Evolutionary conservation across 139 green algal genomes (phyloP), one percentile per base, ranked within the genome.

Genomic region (Chlorella sp.): DNA sequence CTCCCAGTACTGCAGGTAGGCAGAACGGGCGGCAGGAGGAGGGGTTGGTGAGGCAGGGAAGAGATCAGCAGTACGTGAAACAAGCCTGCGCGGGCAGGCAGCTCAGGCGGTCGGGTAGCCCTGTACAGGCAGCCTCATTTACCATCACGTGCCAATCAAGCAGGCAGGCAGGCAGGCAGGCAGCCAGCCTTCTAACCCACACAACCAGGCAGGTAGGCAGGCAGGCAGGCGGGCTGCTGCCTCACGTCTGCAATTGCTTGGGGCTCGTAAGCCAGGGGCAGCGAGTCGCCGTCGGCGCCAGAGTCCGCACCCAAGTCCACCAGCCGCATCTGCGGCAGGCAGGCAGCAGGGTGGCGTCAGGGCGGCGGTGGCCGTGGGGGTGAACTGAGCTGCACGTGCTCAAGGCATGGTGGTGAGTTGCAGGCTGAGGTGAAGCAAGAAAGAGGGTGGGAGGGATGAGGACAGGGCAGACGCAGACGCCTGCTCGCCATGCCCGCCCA

Each of bases 231-330:
- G 36, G 19, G 39, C 18, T 34, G 80, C 81, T 18, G 0, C 24
- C 82, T 39, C 82, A 86, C 82, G 30, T 92, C 88, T 26, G 92
- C 93, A 83, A 99, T 99, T 2, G 78, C 88, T 12, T 95, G 94
- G 1, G 97, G 96, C 77, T 99, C 95, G 91, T 99, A 99, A 28
- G 90, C 92, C 36, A 97, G 94, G 12, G 97, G 98, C 75, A 99
- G 92, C 15, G 78, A 69, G 36, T 96, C 95, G 19, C 93, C 94
- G 53, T 93, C 84, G 26, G 92, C 90, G 53, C 15, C 42, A 12
- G 75, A 81, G 24, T 37, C 76, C 61, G 91, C 84, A 30, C 48
- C 66, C 40, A 89, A 82, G 16, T 87, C 78, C 40, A 93, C 87
- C 75, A 94, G 88, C 60, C 60, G 79, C 89, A 94, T 90, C 88